These are phyloP conservation scores for Aspergillus cristatus DNA, from an alignment of 495 filamentous ascomycete genomes.

Conservation along the genomic window DNA sequence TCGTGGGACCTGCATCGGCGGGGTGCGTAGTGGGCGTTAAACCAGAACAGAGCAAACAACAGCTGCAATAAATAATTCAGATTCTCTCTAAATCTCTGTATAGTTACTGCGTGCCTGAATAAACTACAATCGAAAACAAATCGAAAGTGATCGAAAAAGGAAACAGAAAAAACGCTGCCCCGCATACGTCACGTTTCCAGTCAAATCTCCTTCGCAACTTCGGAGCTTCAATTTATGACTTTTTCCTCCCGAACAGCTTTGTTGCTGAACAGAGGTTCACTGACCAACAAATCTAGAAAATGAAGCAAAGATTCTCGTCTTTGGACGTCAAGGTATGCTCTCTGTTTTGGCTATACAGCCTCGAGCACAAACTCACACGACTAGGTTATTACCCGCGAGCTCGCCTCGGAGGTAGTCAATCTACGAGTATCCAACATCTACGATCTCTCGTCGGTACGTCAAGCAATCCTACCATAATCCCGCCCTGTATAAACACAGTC, in stretches of 20 bases:
- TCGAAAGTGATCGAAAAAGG: slow-evolving; percentile 5
- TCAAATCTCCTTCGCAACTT: slow-evolving; percentile 17
- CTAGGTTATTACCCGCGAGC: slow-evolving; percentile 88
- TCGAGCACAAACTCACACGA: slow-evolving; percentile 8
- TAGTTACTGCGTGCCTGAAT: too few relatives aligned
- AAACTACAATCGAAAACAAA: neutral
- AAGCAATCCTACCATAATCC: neutral
- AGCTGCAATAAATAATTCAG: too few relatives aligned
- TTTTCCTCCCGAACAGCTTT: slow-evolving; percentile 5
- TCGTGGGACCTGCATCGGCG: too few relatives aligned
- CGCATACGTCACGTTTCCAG: slow-evolving; percentile 39
- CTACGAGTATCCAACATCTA: slow-evolving; percentile 89
- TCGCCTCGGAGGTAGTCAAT: slow-evolving; percentile 60
- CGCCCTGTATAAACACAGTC: neutral
- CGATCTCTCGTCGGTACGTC: slow-evolving; percentile 71
- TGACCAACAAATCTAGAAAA: slow-evolving; percentile 32
- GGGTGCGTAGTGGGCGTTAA: too few relatives aligned
- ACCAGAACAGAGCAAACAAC: too few relatives aligned
- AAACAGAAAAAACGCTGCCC: slow-evolving; percentile 19
- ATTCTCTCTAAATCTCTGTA: too few relatives aligned
- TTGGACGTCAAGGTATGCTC: slow-evolving; percentile 69
- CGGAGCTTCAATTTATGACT: slow-evolving; percentile 2
- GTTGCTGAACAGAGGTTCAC: neutral
- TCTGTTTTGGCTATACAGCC: neutral
- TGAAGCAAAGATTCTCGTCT: slow-evolving; percentile 98